These are phyloP conservation scores for Chlamydomonas sphaeroides DNA, from an alignment of 139 green algal genomes.

Conservation along the genomic window DNA sequence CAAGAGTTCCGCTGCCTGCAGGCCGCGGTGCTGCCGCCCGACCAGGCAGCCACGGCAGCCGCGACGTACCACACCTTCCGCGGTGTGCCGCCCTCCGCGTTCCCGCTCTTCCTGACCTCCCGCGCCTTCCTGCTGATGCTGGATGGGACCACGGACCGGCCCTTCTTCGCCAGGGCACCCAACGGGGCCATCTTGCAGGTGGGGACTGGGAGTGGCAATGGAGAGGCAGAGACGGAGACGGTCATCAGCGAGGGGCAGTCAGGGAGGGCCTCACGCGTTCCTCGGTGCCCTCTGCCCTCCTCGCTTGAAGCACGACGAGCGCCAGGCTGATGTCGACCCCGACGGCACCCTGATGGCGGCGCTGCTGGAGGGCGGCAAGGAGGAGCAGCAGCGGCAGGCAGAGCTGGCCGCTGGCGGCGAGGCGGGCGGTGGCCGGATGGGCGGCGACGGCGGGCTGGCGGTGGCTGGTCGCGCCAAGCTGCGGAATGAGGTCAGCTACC, in stretches of 20 bases:
- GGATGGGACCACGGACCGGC: constrained; percentile 64
- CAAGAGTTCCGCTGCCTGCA: constrained; percentile 74
- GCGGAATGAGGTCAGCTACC: constrained; percentile 42
- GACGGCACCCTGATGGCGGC: constrained; percentile 62
- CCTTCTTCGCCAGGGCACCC: constrained; percentile 71
- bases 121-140: constrained; percentile 71
- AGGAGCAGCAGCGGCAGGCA: constrained; percentile 55
- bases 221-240: no score
- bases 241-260: no score
- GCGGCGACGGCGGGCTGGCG: background rate
- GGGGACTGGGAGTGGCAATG: constrained; percentile 6
- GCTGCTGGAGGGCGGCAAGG: constrained; percentile 47
- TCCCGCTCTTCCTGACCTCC: constrained; percentile 80
- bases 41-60: constrained; percentile 23
- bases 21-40: constrained; percentile 51
- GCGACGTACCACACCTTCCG: constrained; percentile 57
- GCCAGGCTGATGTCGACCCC: constrained; percentile 49
- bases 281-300: no score
- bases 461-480: constrained; percentile 35
- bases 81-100: constrained; percentile 70
- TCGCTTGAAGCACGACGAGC: no score
- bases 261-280: no score
- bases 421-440: background rate
- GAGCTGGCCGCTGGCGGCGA: background rate
- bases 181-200: constrained; percentile 52